These are phyloP conservation scores for Cyberlindnera maritima DNA, from an alignment of 805 yeast genomes.

Conservation along the genomic window DNA sequence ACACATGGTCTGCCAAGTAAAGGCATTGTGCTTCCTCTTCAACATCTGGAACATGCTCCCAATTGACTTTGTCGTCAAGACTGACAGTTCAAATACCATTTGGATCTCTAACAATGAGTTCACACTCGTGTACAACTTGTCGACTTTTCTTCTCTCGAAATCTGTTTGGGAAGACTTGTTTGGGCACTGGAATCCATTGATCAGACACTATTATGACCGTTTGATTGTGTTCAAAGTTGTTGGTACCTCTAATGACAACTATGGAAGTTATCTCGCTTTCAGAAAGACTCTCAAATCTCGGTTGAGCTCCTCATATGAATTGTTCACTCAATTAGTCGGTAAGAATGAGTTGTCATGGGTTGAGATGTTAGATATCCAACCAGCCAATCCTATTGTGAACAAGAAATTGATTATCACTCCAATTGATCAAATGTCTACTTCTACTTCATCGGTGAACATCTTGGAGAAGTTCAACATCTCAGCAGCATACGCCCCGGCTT, in stretches of 20 bases:
- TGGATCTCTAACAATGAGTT: constrained; percentile 43
- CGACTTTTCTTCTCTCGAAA: constrained; percentile 51
- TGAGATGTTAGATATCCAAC: constrained; percentile 14
- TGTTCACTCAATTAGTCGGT: constrained; percentile 3
- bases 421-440: constrained; percentile 5
- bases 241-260: constrained; percentile 14
- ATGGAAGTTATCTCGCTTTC: constrained; percentile 15
- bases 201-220: constrained; percentile 65
- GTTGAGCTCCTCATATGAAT: constrained; percentile 6
- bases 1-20: constrained; percentile 58
- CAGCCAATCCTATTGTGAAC: constrained; percentile 43
- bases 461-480: constrained; percentile 4
- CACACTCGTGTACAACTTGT: constrained; percentile 46
- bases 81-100: background rate
- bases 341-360: constrained; percentile 1
- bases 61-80: constrained; percentile 18
- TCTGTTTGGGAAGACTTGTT: constrained; percentile 55
- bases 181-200: constrained; percentile 78
- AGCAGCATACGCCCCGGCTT: background rate
- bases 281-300: constrained; percentile 12
- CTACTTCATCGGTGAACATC: constrained; percentile 20
- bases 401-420: constrained; percentile 43
- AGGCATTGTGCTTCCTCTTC: constrained; percentile 63
- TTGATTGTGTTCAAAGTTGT: constrained; percentile 64
- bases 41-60: constrained; percentile 75